Conservation (phyloP, 2,329 filamentous ascomycete genomes). For the Elsinoe batatas region DNA sequence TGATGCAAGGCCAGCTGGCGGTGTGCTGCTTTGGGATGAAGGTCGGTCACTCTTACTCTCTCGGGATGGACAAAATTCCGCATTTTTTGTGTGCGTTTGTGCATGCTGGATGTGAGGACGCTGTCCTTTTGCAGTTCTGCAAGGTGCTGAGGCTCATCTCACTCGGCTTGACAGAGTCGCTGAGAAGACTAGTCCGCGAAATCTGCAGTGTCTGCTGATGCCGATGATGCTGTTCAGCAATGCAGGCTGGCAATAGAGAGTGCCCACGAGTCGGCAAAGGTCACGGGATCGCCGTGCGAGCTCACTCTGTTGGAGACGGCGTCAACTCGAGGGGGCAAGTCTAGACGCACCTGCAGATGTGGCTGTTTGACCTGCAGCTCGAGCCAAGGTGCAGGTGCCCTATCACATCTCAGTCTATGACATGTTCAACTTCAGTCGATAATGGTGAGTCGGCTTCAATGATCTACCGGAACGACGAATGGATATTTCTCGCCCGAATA, state of each 20-base stretch:
- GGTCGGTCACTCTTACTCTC: no score
- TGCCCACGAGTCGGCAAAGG: neutral
- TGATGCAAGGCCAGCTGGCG: neutral
- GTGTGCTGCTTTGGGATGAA: no score
- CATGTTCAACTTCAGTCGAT: neutral
- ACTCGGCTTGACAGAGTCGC: neutral
- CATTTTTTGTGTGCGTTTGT: no score
- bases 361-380: neutral
- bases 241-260: neutral
- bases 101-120: no score
- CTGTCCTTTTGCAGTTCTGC: neutral
- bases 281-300: neutral
- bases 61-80: no score
- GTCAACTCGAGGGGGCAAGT: neutral
- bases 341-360: neutral
- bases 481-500: no score
- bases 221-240: neutral
- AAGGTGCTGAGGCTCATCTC: neutral
- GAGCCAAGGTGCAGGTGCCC: neutral
- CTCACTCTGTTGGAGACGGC: neutral
- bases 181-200: neutral
- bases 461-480: no score
- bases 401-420: neutral
- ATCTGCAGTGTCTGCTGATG: neutral
- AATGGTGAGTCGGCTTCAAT: no score